Evolutionary conservation across 768 basidiomycete species (phyloP).

Genomic region (Boletus sensibilis): DNA sequence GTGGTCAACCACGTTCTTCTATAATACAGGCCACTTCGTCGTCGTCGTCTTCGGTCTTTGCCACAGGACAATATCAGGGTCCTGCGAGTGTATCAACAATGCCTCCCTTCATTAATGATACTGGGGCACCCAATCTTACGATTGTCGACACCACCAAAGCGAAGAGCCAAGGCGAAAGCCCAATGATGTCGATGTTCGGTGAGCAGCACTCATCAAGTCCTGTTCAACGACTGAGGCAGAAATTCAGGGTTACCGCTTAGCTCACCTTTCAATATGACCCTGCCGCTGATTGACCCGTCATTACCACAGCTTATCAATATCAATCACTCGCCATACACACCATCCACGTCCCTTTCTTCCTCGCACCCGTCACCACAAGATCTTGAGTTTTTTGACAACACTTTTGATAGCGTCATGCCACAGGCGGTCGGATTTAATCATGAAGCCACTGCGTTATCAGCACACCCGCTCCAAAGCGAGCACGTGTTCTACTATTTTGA

Average conservation of each 20-base stretch:
- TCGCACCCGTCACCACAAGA: conserved; percentile 36
- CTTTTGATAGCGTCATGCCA: conserved; percentile 36
- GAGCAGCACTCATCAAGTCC: neutral
- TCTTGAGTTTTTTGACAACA: conserved; percentile 31
- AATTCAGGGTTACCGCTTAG: conserved; percentile 25
- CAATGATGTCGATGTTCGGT: conserved; percentile 32
- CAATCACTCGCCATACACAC: conserved; percentile 35
- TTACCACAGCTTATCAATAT: conserved; percentile 27
- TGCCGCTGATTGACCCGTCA: conserved; percentile 29
- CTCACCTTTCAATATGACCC: conserved; percentile 31
- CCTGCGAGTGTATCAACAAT: conserved; percentile 22
- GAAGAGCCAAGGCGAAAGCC: conserved; percentile 24
- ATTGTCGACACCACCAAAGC: conserved; percentile 20
- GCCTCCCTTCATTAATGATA: conserved; percentile 22
- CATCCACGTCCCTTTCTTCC: conserved; percentile 33
- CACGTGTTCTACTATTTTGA: conserved; percentile 76
- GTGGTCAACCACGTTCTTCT: conserved; percentile 73
- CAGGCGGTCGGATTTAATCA: conserved; percentile 29
- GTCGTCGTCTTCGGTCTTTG: conserved; percentile 35
- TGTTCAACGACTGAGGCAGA: conserved; percentile 12
- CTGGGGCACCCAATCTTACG: conserved; percentile 19
- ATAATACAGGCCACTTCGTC: conserved; percentile 39
- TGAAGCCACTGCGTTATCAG: conserved; percentile 26
- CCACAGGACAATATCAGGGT: conserved; percentile 28
- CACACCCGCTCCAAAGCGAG: conserved; percentile 50